Evolutionary conservation across 129 eudicot species (phyloP), one percentile per base, ranked within the genome.

Genomic region (Arctium minus): DNA sequence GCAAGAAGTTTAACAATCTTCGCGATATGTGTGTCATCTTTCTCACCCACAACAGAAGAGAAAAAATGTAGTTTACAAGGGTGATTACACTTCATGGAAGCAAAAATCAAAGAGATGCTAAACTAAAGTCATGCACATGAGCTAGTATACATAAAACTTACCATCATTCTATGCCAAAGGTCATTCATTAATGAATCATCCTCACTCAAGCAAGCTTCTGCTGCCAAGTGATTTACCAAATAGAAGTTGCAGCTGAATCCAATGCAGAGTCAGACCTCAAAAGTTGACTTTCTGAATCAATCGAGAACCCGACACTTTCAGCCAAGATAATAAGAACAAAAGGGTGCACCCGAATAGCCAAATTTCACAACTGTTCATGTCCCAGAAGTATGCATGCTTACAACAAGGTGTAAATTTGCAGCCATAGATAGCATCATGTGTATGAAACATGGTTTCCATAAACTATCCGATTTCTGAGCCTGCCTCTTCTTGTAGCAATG

Each of bases 401-500:
- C 86, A 86, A 85, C 82, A 73, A 81, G 48, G 56, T 73, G 74
- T 46, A 10, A 68, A 62, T 79, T 70, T 33, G 15, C 12, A 30
- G 77, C 72, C 60, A 42, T 11, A 11, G 29, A 85, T 40, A 12
- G 8, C 37, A 81, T 84, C 85, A 83, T 72, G 50, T 77, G 76
- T 81, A 82, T 8, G 75, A 70, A 33, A 81, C 89, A 79, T 80
- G 89, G 70, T 78, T 79, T 50, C 80, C 88, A 70, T 75, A 38
- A 69, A 60, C 53, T 10, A 78, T 53, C 72, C 98, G 91, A 77
- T 76, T 70, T 73, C 94, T 88, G 75, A 91, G 91, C 79, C 89
- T 85, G 74, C 93, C 92, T 91, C 92, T 89, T 73, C 96, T 87
- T 13, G 90, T 60, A 74, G 86, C 83, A 78, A 94, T 91, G 2